Percentiles rank a stretch among this genome's conserved stretches.
Conservation (phyloP, 164 flowering plant genomes). For the Litsea cubeba region DNA sequence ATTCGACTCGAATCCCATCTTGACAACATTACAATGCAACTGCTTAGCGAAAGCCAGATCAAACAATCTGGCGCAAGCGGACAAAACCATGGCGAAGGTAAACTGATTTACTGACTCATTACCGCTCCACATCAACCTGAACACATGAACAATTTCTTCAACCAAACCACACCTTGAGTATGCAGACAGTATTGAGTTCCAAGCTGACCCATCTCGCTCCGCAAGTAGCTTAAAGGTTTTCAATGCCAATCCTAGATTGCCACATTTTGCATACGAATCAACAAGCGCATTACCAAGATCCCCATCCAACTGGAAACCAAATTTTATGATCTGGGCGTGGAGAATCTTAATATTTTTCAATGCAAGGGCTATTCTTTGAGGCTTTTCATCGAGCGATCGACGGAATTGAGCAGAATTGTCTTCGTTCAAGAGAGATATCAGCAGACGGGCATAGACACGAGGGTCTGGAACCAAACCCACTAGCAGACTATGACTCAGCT, state of each 20-base stretch:
- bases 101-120: conserved; percentile 51
- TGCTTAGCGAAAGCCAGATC: conserved; percentile 43
- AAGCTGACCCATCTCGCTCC: conserved; percentile 40
- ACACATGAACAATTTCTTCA: conserved; percentile 32
- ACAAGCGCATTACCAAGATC: conserved; percentile 56
- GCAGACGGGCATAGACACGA: conserved; percentile 23
- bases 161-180: conserved; percentile 41
- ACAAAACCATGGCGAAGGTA: conserved; percentile 61
- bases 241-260: conserved; percentile 38
- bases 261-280: conserved; percentile 80
- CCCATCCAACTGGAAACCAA: conserved; percentile 47
- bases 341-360: conserved; percentile 32
- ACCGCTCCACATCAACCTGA: conserved; percentile 37
- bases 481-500: conserved; percentile 2
- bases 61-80: conserved; percentile 51
- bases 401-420: conserved; percentile 40
- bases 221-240: conserved; percentile 46
- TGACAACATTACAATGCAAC: conserved; percentile 56
- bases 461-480: conserved; percentile 6
- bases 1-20: conserved; percentile 47
- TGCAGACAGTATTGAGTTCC: conserved; percentile 74
- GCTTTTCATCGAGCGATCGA: conserved; percentile 47
- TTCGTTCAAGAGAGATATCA: conserved; percentile 34
- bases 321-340: conserved; percentile 48
- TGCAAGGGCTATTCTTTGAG: conserved; percentile 32